A percentile compares a stretch with the other conserved stretches of the same genome.
These are phyloP conservation scores for Camellia granthamiana DNA, from an alignment of 148 eudicot species.

Conservation along the genomic window DNA sequence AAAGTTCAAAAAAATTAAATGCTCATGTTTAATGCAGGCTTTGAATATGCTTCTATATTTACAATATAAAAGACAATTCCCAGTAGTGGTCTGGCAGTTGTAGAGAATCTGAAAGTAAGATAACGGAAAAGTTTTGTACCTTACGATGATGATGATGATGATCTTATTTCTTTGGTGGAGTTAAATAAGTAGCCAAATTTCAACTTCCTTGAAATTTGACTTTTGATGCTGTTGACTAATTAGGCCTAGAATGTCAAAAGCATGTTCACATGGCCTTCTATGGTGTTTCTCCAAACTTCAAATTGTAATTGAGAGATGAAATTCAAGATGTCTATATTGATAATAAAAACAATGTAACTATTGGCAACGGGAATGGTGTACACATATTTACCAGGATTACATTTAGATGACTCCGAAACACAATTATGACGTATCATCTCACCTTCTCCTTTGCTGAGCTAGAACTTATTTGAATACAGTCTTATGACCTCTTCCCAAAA, in stretches of 20 bases:
- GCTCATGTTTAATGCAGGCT: background rate
- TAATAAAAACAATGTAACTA: background rate
- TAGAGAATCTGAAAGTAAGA: background rate
- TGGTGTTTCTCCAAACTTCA: background rate
- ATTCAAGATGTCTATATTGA: background rate
- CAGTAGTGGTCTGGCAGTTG: background rate
- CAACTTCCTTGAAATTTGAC: background rate
- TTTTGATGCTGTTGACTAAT: background rate
- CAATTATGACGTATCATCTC: too few species aligned
- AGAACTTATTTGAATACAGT: too few species aligned
- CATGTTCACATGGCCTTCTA: too few species aligned
- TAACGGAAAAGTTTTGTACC: background rate
- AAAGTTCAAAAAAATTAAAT: background rate
- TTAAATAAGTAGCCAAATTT: background rate
- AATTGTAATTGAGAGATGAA: background rate
- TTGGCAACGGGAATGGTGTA: background rate
- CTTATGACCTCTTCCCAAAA: too few species aligned
- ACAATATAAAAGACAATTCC: background rate
- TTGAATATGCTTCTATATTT: background rate
- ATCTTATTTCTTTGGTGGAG: background rate
- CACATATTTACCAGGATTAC: background rate
- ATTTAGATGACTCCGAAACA: background rate
- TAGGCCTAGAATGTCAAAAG: background rate
- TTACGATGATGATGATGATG: background rate
- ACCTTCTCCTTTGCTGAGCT: too few species aligned